phyloP scores from a whole-genome alignment of 306 rosid genomes.

The Vigna hirtella region DNA sequence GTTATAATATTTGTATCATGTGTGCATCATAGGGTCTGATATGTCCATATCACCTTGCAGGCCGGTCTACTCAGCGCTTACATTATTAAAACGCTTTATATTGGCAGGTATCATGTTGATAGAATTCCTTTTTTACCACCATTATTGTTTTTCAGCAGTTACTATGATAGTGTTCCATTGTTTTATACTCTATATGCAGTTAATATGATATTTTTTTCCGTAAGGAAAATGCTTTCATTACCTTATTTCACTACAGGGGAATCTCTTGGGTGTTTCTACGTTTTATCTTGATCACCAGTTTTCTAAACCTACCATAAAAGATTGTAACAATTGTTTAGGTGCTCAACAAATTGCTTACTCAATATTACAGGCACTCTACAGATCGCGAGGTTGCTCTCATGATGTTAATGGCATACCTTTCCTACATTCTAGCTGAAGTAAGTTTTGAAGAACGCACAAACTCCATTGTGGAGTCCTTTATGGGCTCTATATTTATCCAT shows the following conservation, averaged over 20 bases:
- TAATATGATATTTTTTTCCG: not conserved
- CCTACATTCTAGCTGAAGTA: slow-evolving; percentile 98
- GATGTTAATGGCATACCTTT: slow-evolving; percentile 98
- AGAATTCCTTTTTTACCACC: slow-evolving; percentile 19
- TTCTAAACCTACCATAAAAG: not conserved
- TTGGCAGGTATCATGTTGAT: slow-evolving; percentile 73
- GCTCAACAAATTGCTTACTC: slow-evolving; percentile 35
- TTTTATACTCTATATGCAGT: not conserved
- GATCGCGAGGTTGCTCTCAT: slow-evolving; percentile 98
- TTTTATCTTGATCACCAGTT: not conserved
- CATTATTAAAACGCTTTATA: slow-evolving; percentile 81
- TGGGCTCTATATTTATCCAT: slow-evolving; percentile 27
- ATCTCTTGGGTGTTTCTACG: not conserved
- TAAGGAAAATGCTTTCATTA: not conserved
- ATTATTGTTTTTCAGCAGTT: slow-evolving; percentile 10
- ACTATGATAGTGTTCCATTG: slow-evolving; percentile 18
- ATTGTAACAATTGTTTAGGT: not conserved
- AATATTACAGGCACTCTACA: slow-evolving; percentile 85
- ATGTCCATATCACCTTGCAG: slow-evolving; percentile 57
- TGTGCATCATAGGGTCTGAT: slow-evolving; percentile 43
- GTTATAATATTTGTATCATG: not conserved
- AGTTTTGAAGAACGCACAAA: slow-evolving; percentile 45
- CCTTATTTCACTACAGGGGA: not conserved
- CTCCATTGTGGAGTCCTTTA: slow-evolving; percentile 2
- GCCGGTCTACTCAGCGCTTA: slow-evolving; percentile 92